These are phyloP conservation scores for Oxytropis ochrocephala DNA, from an alignment of 306 rosid genomes.

Conservation along the genomic window DNA sequence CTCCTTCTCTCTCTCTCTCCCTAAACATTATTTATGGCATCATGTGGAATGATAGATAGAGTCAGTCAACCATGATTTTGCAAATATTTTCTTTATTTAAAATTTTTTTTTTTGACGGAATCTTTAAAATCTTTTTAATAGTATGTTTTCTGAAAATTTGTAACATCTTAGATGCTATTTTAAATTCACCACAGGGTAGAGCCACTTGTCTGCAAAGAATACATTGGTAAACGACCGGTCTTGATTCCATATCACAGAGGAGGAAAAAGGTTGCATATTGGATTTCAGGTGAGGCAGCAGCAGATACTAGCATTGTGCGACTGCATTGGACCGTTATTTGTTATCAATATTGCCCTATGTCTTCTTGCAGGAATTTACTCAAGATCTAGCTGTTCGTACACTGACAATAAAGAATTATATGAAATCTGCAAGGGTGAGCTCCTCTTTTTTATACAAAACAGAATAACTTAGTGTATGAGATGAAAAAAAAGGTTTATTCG, in stretches of 20 bases:
- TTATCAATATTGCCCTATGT: conserved; percentile 8
- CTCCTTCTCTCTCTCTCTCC: neutral
- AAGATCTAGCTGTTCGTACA: conserved; percentile 74
- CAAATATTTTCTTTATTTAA: neutral
- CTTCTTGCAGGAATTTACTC: conserved; percentile 72
- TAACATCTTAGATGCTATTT: conserved; percentile 6
- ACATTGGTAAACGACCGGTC: conserved; percentile 61
- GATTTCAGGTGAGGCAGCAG: conserved; percentile 62
- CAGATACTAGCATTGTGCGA: neutral
- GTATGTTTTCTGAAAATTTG: neutral
- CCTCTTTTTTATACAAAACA: neutral
- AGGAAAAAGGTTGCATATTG: conserved; percentile 93
- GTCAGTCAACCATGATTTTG: neutral
- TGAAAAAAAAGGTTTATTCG: neutral
- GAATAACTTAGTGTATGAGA: neutral
- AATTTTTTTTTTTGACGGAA: no score
- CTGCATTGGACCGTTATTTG: conserved; percentile 2
- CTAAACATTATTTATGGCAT: neutral
- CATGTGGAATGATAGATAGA: neutral
- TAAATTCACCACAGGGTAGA: conserved; percentile 56
- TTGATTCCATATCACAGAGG: conserved; percentile 92
- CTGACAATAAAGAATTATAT: conserved; percentile 59
- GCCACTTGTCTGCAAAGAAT: conserved; percentile 94
- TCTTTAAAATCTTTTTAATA: neutral
- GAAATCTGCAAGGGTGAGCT: conserved; percentile 65